These are phyloP conservation scores for Silybum marianum DNA, from an alignment of 129 eudicot genomes.

Conservation along the genomic window DNA sequence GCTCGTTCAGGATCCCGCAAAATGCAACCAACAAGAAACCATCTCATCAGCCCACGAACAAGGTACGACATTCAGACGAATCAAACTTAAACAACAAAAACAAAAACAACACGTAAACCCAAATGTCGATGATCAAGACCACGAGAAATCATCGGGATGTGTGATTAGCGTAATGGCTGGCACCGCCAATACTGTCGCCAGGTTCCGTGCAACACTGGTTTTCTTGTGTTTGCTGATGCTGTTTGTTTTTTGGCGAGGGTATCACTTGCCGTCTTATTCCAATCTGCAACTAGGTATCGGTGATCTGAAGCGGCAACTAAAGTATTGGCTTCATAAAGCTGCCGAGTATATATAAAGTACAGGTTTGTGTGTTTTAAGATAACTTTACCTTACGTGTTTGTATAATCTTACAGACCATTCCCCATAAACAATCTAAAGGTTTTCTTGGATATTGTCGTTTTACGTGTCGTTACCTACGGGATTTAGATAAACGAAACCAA, in stretches of 20 bases:
- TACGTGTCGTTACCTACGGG: not conserved
- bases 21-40: slow-evolving; percentile 18
- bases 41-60: slow-evolving; percentile 25
- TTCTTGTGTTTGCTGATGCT: slow-evolving; percentile 37
- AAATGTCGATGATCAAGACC: not conserved
- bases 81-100: slow-evolving; percentile 35
- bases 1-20: slow-evolving; percentile 13
- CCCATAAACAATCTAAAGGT: not conserved
- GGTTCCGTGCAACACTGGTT: slow-evolving; percentile 13
- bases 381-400: not conserved
- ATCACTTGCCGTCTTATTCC: not conserved
- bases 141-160: slow-evolving; percentile 13
- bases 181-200: not conserved
- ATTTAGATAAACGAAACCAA: not conserved
- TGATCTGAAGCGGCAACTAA: slow-evolving; percentile 12
- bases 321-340: slow-evolving; percentile 31
- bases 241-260: slow-evolving; percentile 6
- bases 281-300: slow-evolving; percentile 10
- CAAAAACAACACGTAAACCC: not conserved
- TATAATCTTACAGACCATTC: not conserved
- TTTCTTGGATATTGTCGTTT: not conserved
- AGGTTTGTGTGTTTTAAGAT: slow-evolving; percentile 7
- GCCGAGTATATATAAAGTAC: slow-evolving; percentile 17
- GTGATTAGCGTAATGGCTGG: slow-evolving; percentile 18
- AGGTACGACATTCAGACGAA: slow-evolving; percentile 66